Conservation (phyloP, 2,329 filamentous ascomycete species). For the Pestalotiopsis sp. region DNA sequence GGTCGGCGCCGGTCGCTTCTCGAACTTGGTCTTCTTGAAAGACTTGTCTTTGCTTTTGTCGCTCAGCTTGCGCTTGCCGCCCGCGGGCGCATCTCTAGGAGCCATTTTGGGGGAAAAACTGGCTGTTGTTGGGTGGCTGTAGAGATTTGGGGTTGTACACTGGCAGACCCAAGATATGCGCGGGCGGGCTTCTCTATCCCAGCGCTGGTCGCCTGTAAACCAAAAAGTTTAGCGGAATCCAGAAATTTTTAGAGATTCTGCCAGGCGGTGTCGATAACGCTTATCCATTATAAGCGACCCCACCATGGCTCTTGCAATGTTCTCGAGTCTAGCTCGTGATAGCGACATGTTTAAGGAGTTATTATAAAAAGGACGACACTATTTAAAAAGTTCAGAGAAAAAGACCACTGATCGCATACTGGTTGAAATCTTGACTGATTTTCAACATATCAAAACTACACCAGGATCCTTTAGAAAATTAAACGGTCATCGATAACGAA, state of each 20-base stretch:
- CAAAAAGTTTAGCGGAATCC: constrained; percentile 12
- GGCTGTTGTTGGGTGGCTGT: constrained; percentile 4
- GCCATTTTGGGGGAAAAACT: constrained; percentile 41
- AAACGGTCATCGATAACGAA: background rate
- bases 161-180: background rate
- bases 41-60: constrained; percentile 50
- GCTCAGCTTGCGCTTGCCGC: constrained; percentile 51
- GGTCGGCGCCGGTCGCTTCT: constrained; percentile 35
- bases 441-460: too few species aligned
- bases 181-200: background rate
- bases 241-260: constrained; percentile 30
- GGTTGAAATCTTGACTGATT: too few species aligned
- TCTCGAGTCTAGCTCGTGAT: background rate
- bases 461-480: too few species aligned
- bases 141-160: background rate
- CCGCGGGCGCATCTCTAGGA: constrained; percentile 48
- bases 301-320: constrained; percentile 3
- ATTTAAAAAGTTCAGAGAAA: background rate
- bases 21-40: constrained; percentile 37
- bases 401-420: background rate
- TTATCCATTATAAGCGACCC: constrained; percentile 8
- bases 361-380: background rate
- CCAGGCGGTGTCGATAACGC: constrained; percentile 35
- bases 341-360: background rate
- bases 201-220: constrained; percentile 9